Percentiles rank a stretch among this genome's conserved stretches.
phyloP scores from a whole-genome alignment of 257 asterid species.

The Ophiorrhiza pumila region DNA sequence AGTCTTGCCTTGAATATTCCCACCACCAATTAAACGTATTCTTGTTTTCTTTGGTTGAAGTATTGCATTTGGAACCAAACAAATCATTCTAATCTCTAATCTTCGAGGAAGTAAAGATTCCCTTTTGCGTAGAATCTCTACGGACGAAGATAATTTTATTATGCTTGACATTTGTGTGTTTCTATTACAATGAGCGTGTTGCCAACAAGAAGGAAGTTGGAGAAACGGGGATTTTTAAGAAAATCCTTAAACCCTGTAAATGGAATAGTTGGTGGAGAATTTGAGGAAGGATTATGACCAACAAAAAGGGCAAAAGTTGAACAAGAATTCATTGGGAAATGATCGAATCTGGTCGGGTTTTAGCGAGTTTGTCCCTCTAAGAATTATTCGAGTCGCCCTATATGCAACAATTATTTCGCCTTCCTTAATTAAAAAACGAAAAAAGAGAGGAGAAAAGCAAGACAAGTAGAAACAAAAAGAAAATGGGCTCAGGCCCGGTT shows the following conservation, averaged over 20 bases:
- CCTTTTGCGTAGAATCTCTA: conserved; percentile 27
- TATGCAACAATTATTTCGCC: too few species aligned
- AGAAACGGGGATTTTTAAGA: neutral
- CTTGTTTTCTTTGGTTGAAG: neutral
- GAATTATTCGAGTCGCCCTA: too few species aligned
- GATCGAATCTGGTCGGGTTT: too few species aligned
- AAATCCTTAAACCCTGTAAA: neutral
- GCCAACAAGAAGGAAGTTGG: neutral
- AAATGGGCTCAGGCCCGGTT: too few species aligned
- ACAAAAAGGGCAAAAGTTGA: neutral
- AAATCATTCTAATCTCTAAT: neutral
- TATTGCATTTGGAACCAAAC: conserved; percentile 10
- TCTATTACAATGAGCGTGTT: neutral
- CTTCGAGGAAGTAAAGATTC: conserved; percentile 14
- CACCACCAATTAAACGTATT: conserved; percentile 4
- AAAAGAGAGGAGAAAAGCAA: too few species aligned
- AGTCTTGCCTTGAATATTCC: conserved; percentile 1
- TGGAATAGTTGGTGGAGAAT: neutral
- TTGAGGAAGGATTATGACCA: neutral
- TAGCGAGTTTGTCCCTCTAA: too few species aligned
- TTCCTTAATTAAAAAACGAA: too few species aligned
- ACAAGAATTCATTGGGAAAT: neutral
- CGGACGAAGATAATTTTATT: conserved; percentile 26
- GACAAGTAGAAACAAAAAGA: too few species aligned
- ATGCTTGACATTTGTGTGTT: conserved; percentile 17